Base-by-base conservation (phyloP, 2,329 filamentous ascomycete genomes). In the Botrytis sinoallii region DNA sequence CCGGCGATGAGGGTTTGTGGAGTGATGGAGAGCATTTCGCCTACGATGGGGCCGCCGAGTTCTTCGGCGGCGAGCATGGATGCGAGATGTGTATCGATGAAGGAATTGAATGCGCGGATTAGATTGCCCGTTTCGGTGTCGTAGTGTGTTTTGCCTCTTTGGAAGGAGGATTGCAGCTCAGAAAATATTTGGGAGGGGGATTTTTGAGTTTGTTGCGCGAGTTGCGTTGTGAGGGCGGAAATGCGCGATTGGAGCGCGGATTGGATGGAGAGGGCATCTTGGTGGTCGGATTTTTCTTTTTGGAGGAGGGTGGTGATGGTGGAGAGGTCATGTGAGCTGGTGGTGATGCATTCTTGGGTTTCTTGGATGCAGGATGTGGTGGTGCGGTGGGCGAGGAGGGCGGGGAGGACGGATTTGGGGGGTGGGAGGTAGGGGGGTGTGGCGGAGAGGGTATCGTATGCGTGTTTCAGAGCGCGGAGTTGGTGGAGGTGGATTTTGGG, bases 61-160 rank as follows among this genome's bases (percentile, higher is more conserved):
- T 94, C 92, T 83, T 97, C 94, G 0, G 93, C 92, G 10, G 93
- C 93, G 61, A 97, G 85, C 89, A 95, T 92, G 4, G 88, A 83
- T 1, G 92, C 92, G 1, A 97, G 86, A 59, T 89, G 87, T 61
- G 89, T 84, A 75, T 93, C 88, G 73, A 95, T 90, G 79, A 97
- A 97, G 25, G 84, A 84, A 76, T 91, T 88, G 72, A 97, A 86
- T 0, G 88, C 86, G 73, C 86, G 87, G 72, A 92, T 87, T 25
- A 96, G 84, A 60, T 84, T 85, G 2, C 85, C 84, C 1, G 90
- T 91, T 76, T 91, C 88, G 70, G 81, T 84, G 73, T 91, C 88
- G 78, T 93, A 91, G 59, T 83, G 80, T 68, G 84, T 84, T 79
- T 89, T 91, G 79, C 88, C 88, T 18, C 32, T 40, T 40, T 57